phyloP scores from a whole-genome alignment of 257 asterid genomes.

The Rauvolfia tetraphylla region DNA sequence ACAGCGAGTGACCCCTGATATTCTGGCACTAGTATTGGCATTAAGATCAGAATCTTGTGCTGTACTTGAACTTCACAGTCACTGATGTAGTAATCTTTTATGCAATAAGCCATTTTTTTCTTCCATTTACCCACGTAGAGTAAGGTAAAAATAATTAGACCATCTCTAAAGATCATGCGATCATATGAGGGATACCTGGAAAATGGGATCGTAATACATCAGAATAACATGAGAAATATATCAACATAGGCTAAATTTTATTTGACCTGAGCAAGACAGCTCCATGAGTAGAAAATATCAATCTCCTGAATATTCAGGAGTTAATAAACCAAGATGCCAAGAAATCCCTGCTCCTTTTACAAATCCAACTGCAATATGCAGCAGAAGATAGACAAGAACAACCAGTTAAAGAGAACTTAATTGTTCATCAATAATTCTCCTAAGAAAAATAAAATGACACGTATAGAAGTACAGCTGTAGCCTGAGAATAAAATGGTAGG shows the following conservation, averaged over 20 bases:
- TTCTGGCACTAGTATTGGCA: background rate
- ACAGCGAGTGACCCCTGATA: background rate
- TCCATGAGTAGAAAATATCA: background rate
- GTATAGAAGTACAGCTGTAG: background rate
- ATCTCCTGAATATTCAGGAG: background rate
- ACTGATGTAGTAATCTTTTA: no score
- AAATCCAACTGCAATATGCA: background rate
- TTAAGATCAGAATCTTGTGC: no score
- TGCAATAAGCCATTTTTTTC: no score
- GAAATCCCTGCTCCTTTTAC: background rate
- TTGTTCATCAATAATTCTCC: background rate
- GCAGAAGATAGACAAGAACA: background rate
- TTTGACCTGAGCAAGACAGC: background rate
- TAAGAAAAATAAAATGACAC: background rate
- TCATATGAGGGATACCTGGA: background rate
- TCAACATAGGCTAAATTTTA: background rate
- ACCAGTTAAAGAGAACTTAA: background rate
- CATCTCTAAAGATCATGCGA: background rate
- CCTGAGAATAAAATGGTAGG: background rate
- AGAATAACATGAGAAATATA: background rate
- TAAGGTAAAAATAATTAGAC: background rate
- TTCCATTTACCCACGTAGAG: background rate
- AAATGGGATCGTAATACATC: background rate
- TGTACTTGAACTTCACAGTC: no score
- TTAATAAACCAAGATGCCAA: background rate